phyloP scores from a whole-genome alignment of 2,329 filamentous ascomycete species.

The Parasarocladium wereldwijsianum region DNA sequence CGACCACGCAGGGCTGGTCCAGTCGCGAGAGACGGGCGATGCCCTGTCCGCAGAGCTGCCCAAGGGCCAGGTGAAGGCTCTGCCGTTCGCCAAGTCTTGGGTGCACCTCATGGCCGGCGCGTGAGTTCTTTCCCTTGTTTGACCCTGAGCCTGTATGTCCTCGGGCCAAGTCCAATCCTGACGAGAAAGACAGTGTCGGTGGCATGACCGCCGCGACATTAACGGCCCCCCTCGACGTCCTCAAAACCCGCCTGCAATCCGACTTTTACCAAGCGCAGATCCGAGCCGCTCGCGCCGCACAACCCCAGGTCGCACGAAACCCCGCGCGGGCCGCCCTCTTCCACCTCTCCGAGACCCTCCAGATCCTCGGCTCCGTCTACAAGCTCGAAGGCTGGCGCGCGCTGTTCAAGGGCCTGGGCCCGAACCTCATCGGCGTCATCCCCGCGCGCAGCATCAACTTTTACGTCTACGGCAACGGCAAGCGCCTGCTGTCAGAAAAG shows the following conservation, averaged over 20 bases:
- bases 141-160: neutral
- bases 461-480: conserved; percentile 84
- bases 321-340: conserved; percentile 51
- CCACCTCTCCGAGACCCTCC: conserved; percentile 73
- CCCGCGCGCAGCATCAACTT: conserved; percentile 89
- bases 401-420: conserved; percentile 84
- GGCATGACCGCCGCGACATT: conserved; percentile 86
- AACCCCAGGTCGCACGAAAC: conserved; percentile 39
- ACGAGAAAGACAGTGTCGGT: conserved; percentile 43
- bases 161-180: neutral
- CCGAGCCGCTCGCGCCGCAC: conserved; percentile 47
- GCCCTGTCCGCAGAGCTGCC: conserved; percentile 29
- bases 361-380: conserved; percentile 72
- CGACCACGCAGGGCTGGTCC: conserved; percentile 28
- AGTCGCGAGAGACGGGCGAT: conserved; percentile 49
- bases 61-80: conserved; percentile 19
- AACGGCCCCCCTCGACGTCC: conserved; percentile 86
- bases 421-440: conserved; percentile 79
- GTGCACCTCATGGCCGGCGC: conserved; percentile 84
- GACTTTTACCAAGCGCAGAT: conserved; percentile 88
- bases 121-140: conserved; percentile 34
- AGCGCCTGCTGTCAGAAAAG: conserved; percentile 61
- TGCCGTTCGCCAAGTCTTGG: conserved; percentile 63
- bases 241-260: conserved; percentile 86
- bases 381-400: conserved; percentile 70